phyloP scores from a whole-genome alignment of 306 rosid species.

The Cicer bijugum region DNA sequence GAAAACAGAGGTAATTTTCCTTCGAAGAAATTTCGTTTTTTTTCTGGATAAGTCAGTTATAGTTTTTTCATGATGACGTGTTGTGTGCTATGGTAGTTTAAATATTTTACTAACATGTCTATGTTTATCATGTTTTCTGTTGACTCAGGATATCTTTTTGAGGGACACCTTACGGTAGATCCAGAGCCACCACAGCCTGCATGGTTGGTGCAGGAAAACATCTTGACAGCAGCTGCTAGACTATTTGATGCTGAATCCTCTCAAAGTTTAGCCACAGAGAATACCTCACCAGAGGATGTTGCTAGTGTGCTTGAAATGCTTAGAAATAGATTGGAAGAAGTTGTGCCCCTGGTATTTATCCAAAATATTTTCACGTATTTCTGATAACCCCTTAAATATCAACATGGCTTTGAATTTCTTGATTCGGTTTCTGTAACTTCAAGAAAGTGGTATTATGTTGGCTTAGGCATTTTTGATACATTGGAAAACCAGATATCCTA shows the following conservation, averaged over 20 bases:
- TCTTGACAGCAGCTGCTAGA: slow-evolving; percentile 74
- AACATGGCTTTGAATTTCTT: slow-evolving; percentile 28
- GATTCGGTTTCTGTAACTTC: slow-evolving; percentile 31
- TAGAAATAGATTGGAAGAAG: slow-evolving; percentile 64
- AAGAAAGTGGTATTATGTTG: slow-evolving; percentile 22
- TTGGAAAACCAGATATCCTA: slow-evolving; percentile 9
- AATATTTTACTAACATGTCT: background rate
- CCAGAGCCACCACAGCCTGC: slow-evolving; percentile 90
- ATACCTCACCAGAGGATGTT: slow-evolving; percentile 49
- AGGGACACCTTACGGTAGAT: slow-evolving; percentile 95
- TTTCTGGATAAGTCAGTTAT: slow-evolving; percentile 11
- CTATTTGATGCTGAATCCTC: slow-evolving; percentile 70
- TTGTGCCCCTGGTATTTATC: slow-evolving; percentile 64
- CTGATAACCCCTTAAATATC: slow-evolving; percentile 7
- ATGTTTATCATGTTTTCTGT: background rate
- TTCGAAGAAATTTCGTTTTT: background rate
- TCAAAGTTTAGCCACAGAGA: slow-evolving; percentile 52
- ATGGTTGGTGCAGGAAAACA: slow-evolving; percentile 85
- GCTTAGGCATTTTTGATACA: slow-evolving; percentile 41
- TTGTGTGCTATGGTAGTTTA: background rate
- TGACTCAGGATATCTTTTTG: slow-evolving; percentile 84
- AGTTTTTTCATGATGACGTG: slow-evolving; percentile 17
- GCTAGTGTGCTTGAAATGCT: slow-evolving; percentile 67
- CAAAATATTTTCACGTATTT: slow-evolving; percentile 20
- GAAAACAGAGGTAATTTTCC: slow-evolving; percentile 57